Base-by-base conservation (phyloP, 768 basidiomycete genomes). In the Trametes elegans region DNA sequence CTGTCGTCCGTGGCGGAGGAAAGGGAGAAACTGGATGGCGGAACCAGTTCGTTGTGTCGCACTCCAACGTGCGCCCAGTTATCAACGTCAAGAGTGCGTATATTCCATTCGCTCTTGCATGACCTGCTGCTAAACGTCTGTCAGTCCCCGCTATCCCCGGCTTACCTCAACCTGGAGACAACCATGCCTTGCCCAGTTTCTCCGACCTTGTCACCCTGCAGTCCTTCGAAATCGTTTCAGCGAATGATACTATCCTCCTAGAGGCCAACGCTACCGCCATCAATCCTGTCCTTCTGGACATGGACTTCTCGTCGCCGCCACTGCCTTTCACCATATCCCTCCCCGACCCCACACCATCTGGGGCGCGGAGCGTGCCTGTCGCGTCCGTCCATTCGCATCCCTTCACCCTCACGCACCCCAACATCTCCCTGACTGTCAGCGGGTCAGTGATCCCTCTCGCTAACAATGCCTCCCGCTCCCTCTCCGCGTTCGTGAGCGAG, bases 121-220 rank as follows among this genome's bases (percentile, higher is more conserved):
- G 8, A 18, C 13, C 24, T 23, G 28, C 8, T 53, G 42, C 29
- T 47, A 32, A 58, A 51, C 13, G 56, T n/a, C 32, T 42, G 62
- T 9, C 59, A 90, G 88, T 89, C 24, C 86, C 85, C 7, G 65
- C 72, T 7, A 61, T 90, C 7, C 85, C 87, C 38, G 86, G 85
- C 4, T 70, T 90, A 14, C 89, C 89, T 16, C 67, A 69, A 18
- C 84, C 85, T 3, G 84, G 83, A 14, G 61, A 69, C 9, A 70
- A 76, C 46, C 61, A 58, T 1, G 79, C 82, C 7, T 73, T 84
- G 3, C 88, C 87, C 10, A 68, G 77, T 6, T 63, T 87, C 36
- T 75, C 82, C 4, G 72, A 85, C 53, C 74, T 91, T 5, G 67
- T 91, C 44, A 82, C 78, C 0, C 72, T 92, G 7, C 70, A 79